Conservation (phyloP, 306 rosid genomes). For the cucumber (Cucumis sativus) region Cucumber_9930_V3 NC_026657.2:11727501-11728000, state of each 20-base stretch:
- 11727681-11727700: neutral
- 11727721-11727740: neutral
- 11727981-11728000: no score
- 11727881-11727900: neutral
- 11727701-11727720: slow-evolving; percentile 1
- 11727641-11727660: neutral
- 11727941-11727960: no score
- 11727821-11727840: neutral
- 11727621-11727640: neutral
- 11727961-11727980: no score
- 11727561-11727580: neutral
- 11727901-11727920: no score
- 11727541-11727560: slow-evolving; percentile 8
- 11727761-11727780: neutral
- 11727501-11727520: slow-evolving; percentile 6
- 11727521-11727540: neutral
- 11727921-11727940: no score
- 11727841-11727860: neutral
- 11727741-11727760: neutral
- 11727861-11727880: neutral
- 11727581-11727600: neutral
- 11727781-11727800: neutral
- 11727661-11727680: neutral
- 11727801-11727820: neutral
- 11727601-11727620: neutral